Evolutionary conservation across 2,329 filamentous ascomycete species (phyloP).

Genomic region (Amesomyces nigricolor): DNA sequence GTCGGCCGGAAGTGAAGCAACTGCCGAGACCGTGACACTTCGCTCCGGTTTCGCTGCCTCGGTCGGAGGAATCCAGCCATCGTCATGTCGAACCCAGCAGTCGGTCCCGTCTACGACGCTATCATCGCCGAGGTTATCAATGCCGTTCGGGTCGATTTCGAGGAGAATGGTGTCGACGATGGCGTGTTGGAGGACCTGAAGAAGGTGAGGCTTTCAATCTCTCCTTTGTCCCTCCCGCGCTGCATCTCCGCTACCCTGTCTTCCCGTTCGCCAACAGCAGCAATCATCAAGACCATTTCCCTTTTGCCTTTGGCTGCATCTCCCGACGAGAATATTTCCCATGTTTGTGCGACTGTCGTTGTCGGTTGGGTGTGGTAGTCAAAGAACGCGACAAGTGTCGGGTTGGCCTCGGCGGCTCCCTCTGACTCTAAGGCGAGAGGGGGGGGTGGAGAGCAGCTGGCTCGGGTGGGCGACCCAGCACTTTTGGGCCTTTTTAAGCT

Average conservation of each 20-base stretch:
- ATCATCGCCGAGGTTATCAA: conserved; percentile 84
- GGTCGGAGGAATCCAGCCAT: conserved; percentile 6
- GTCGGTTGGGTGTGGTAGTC: conserved; percentile 5
- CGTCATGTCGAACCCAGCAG: conserved; percentile 54
- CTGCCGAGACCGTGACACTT: conserved; percentile 6
- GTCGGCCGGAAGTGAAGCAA: conserved; percentile 2
- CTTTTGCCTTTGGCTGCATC: conserved; percentile 19
- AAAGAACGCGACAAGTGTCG: conserved; percentile 18
- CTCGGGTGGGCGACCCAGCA: conserved; percentile 42
- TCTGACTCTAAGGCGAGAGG: conserved; percentile 27
- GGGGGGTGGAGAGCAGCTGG: conserved; percentile 36
- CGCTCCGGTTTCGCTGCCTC: conserved; percentile 8
- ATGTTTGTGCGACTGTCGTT: neutral
- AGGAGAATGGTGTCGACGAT: conserved; percentile 90
- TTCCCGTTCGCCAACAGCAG: neutral
- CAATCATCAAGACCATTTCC: neutral
- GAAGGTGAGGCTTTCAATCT: conserved; percentile 58
- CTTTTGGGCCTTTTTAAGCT: conserved; percentile 52
- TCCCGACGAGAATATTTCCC: conserved; percentile 5
- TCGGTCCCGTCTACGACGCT: conserved; percentile 73
- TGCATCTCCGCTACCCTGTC: neutral
- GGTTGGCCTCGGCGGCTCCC: conserved; percentile 8
- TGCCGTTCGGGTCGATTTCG: conserved; percentile 88
- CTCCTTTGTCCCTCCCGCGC: neutral
- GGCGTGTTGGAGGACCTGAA: conserved; percentile 80